Conservation (phyloP, 2,329 filamentous ascomycete genomes). For the Colletotrichum sp. region DNA sequence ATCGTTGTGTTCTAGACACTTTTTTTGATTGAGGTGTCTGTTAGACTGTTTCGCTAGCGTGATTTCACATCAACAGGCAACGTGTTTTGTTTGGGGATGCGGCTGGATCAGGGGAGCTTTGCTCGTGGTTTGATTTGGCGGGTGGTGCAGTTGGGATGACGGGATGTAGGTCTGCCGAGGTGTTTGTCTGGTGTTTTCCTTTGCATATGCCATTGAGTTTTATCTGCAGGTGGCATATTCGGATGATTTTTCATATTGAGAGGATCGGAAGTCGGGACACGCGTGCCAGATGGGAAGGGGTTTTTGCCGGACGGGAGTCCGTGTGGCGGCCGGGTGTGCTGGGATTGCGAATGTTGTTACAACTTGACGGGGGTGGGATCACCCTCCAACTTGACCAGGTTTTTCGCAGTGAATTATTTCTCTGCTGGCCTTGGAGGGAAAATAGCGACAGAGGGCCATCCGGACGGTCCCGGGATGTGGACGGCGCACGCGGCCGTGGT, state of each 20-base stretch:
- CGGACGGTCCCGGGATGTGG: neutral
- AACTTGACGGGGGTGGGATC: neutral
- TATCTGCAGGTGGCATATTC: neutral
- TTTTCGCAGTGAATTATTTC: neutral
- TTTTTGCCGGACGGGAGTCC: neutral
- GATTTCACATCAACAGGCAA: neutral
- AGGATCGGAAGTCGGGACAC: neutral
- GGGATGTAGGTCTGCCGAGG: neutral
- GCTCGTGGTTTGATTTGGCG: neutral
- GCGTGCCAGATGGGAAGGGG: neutral
- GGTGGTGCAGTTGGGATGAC: neutral
- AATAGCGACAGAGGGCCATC: neutral
- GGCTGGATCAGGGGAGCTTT: neutral
- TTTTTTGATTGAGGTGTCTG: neutral
- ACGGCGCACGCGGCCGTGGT: neutral
- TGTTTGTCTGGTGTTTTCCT: neutral
- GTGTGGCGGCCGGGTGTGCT: neutral
- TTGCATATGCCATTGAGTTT: neutral
- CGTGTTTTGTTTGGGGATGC: neutral
- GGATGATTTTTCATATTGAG: neutral
- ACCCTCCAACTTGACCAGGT: neutral
- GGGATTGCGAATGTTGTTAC: neutral
- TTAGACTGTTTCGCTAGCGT: neutral
- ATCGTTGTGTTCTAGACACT: neutral
- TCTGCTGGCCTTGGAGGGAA: neutral